Conservation (phyloP, 2,329 filamentous ascomycete species). For the Plectosphaerella sp. region DNA sequence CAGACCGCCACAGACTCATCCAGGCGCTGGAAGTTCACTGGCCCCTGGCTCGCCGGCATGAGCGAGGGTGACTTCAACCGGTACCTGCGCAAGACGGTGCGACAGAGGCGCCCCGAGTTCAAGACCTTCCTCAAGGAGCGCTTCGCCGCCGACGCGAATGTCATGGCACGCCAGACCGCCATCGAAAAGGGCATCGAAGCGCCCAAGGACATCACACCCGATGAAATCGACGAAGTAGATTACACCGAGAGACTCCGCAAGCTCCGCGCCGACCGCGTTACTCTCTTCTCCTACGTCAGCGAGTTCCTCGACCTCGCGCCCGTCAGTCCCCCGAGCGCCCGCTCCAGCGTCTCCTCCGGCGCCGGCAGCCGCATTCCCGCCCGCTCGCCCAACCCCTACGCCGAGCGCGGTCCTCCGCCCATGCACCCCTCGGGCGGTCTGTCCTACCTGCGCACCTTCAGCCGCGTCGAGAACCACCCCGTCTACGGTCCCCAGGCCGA, state of each 20-base stretch:
- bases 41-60: conserved; percentile 63
- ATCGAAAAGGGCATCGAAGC: conserved; percentile 29
- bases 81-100: conserved; percentile 51
- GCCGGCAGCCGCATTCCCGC: conserved; percentile 16
- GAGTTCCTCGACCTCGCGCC: conserved; percentile 60
- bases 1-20: conserved; percentile 26
- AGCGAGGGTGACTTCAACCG: conserved; percentile 54
- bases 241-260: conserved; percentile 47
- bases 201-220: conserved; percentile 22
- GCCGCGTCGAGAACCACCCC: conserved; percentile 55
- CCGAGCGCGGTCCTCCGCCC: conserved; percentile 49
- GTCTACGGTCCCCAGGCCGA: conserved; percentile 54
- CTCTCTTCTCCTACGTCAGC: conserved; percentile 50
- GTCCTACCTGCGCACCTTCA: conserved; percentile 54
- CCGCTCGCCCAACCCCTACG: conserved; percentile 37
- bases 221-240: conserved; percentile 44
- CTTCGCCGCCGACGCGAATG: conserved; percentile 41
- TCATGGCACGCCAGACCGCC: conserved; percentile 28
- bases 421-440: conserved; percentile 60
- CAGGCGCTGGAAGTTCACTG: conserved; percentile 61
- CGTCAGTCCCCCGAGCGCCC: conserved; percentile 28
- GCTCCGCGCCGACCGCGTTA: conserved; percentile 45
- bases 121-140: conserved; percentile 44
- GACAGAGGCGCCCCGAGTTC: conserved; percentile 50
- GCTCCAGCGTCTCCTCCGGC: conserved; percentile 17